phyloP scores from a whole-genome alignment of 164 flowering plant genomes.

The Umbilicus rupestris region DNA sequence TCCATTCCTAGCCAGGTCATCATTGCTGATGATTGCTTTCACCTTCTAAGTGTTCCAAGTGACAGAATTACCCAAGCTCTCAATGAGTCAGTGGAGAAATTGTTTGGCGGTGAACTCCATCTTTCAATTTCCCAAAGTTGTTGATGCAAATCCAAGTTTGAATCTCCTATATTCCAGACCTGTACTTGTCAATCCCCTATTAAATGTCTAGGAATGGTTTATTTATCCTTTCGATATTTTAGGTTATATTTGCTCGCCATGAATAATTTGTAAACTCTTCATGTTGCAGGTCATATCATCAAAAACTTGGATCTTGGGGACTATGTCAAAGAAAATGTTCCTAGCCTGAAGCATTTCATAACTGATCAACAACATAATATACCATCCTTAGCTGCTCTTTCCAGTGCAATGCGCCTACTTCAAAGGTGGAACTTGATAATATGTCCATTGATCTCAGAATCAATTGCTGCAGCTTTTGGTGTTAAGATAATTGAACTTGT shows the following conservation, averaged over 20 bases:
- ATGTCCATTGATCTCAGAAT: not conserved
- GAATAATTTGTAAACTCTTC: not conserved
- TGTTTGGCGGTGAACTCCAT: conserved; percentile 54
- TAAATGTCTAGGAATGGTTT: too few species aligned
- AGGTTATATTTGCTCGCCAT: not conserved
- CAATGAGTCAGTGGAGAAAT: conserved; percentile 41
- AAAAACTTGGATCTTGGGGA: conserved; percentile 45
- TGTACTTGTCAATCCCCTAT: not conserved
- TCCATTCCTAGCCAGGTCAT: conserved; percentile 38
- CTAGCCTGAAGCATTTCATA: conserved; percentile 59
- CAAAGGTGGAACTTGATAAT: conserved; percentile 29
- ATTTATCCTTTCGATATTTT: not conserved
- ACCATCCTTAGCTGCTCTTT: conserved; percentile 70
- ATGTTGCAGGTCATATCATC: conserved; percentile 40
- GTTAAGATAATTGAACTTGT: not conserved
- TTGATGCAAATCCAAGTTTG: not conserved
- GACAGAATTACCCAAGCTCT: conserved; percentile 36
- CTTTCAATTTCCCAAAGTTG: not conserved
- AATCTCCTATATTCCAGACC: not conserved
- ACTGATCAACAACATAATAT: conserved; percentile 30
- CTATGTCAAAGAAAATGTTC: conserved; percentile 50
- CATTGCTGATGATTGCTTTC: conserved; percentile 79
- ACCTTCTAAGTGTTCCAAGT: conserved; percentile 44
- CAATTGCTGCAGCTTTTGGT: not conserved
- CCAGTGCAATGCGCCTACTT: conserved; percentile 58